Base-by-base conservation (phyloP, 2,329 filamentous ascomycete species). In the Scedosporium minutisporum region DNA sequence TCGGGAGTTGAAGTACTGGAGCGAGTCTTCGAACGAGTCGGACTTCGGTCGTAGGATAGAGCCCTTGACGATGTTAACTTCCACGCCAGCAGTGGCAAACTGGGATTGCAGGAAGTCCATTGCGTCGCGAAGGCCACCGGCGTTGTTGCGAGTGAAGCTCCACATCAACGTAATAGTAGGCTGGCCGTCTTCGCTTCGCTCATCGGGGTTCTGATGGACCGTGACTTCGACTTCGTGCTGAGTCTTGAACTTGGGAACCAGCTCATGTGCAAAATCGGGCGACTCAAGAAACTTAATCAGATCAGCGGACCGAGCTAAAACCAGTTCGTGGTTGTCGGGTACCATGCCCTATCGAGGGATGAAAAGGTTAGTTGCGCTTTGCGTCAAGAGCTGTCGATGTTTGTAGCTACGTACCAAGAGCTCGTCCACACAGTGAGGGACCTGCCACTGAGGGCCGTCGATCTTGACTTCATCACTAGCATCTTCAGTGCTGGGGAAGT, bases 31-130 rank as follows among this genome's bases (percentile, higher is more conserved):
- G 67, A 99, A 99, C 0, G 95, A 97, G 74, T 99, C 95, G 1
- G 95, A 97, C 78, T 97, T 97, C 66, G 95, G 95, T n/a, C 95
- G 89, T 21, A 93, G 92, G 67, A 97, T 95, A n/a, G 91, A 88
- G 61, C 95, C 95, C 74, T 96, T 96, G 70, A 97, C 87, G 51
- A 92, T 87, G 63, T 84, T 90, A 9, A 88, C 84, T 69, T 97
- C 91, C n/a, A 97, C 85, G n/a, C 90, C 90, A 57, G 92, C 89
- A 55, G 90, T 88, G 29, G 96, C 90, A 65, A 97, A 85, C 65
- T 92, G 87, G 53, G 90, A 87, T 68, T 95, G 89, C 68, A 99
- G 80, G 73, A 96, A 96, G 69, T 99, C 95, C 69, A 97, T 95
- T 58, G 95, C 95, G 75, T 99, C 95, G 68, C 95, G 91, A 23